phyloP scores from a whole-genome alignment of 1,284 basidiomycete species.

The Pseudozyma tsukubaensis region DNA sequence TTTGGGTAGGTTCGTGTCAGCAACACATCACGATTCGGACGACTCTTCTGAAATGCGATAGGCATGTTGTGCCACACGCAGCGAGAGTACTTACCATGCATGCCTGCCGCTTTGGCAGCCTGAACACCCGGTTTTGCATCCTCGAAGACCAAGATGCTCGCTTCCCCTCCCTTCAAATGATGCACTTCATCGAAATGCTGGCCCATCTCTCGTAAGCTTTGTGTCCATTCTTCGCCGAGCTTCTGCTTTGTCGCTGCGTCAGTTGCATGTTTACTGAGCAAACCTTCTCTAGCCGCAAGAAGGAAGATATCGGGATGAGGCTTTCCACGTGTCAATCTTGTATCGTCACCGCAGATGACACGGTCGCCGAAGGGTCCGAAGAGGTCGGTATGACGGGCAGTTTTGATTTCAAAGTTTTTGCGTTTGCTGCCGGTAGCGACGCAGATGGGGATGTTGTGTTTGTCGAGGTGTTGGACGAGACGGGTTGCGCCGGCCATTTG shows the following conservation, averaged over 20 bases:
- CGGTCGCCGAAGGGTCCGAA: constrained; percentile 61
- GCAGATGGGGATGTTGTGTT: constrained; percentile 65
- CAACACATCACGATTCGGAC: background rate
- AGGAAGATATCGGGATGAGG: constrained; percentile 68
- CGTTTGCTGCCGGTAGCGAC: constrained; percentile 67
- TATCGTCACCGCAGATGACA: constrained; percentile 66
- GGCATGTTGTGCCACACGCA: no score
- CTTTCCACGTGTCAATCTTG: constrained; percentile 61
- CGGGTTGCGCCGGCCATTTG: constrained; percentile 66
- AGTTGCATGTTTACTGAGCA: constrained; percentile 42
- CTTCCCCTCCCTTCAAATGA: constrained; percentile 54
- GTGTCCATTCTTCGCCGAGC: constrained; percentile 38
- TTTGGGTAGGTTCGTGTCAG: background rate
- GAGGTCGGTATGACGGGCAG: constrained; percentile 49
- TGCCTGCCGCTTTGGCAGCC: constrained; percentile 64
- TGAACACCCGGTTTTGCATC: constrained; percentile 66
- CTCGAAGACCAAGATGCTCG: constrained; percentile 67
- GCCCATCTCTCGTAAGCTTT: constrained; percentile 49
- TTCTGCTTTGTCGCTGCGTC: constrained; percentile 17
- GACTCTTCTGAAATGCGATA: background rate
- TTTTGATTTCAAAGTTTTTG: constrained; percentile 66
- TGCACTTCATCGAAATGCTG: constrained; percentile 49
- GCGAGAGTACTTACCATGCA: constrained; percentile 56
- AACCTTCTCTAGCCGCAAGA: constrained; percentile 62
- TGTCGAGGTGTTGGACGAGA: constrained; percentile 64